Evolutionary conservation across 2,329 filamentous ascomycete species (phyloP), one percentile per base, ranked within the genome.

Genomic region (Lasiodiplodia sp.): DNA sequence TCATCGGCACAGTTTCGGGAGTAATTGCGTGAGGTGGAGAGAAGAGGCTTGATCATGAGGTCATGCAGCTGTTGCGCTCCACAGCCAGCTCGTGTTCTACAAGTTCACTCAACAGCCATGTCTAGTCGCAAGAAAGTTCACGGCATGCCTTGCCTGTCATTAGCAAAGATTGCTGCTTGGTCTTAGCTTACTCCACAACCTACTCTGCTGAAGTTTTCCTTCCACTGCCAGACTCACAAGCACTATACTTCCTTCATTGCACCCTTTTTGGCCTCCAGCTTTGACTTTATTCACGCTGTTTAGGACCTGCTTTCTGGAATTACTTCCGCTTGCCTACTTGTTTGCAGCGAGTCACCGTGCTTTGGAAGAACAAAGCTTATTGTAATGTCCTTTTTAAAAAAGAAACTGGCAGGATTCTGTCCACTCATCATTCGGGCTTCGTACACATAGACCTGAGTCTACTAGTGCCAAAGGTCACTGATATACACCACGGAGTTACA

Each of bases 1-100:
- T 2, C 10, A 31, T 52, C 60, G 60, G 60, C 60, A 64, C 60
- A 51, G 60, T 23, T 34, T 64, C 60, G 60, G 60, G 51, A 18
- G 60, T 28, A 12, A n/a, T 18, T 37, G 44, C 10, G 31, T 16
- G 11, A 12, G 18, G 40, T 49, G 47, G n/a, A 51, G 12, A 25
- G 47, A 21, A 14, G 58, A 44, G 21, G 58, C 23, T 63, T 44
- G 40, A 25, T 23, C 2, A 47, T 47, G 44, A 47, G 21, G n/a
- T 21, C 44, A 47, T 47, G 7, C 40, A 28, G 47, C 25, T 25
- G 37, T 38, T n/a, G 3, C 37, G 60, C 60, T 64, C 60, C 60
- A 52, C 60, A 23, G n/a, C 14, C 60, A 38, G 44, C 28, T 52
- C 44, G 28, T 40, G 28, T 16, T n/a, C 57, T 38, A 47, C 44